phyloP scores from a whole-genome alignment of 495 filamentous ascomycete species.

The Margaritispora aquatica region DNA sequence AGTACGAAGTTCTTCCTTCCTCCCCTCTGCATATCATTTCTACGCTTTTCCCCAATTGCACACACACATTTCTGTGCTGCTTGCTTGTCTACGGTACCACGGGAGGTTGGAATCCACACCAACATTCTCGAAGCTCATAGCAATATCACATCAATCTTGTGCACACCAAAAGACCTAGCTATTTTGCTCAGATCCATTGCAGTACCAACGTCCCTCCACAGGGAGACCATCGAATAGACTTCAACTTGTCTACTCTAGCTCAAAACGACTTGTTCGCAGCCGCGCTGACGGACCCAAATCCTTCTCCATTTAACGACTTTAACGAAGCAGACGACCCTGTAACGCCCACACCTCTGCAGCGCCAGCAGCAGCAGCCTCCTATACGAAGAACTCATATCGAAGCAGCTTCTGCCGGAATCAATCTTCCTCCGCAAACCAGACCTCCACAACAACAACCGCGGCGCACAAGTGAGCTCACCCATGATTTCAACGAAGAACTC shows the following conservation, averaged over 20 bases:
- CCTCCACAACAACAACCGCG: constrained; percentile 5
- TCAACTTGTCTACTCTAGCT: constrained; percentile 20
- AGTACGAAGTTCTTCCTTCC: background rate
- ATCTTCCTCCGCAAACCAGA: constrained; percentile 13
- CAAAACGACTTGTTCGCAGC: constrained; percentile 8
- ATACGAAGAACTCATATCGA: constrained; percentile 24
- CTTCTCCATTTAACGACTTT: constrained; percentile 21
- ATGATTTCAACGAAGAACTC: constrained; percentile 22
- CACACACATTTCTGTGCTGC: background rate
- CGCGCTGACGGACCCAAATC: constrained; percentile 22
- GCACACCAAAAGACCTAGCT: background rate
- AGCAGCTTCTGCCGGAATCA: constrained; percentile 24
- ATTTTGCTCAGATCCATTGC: constrained; percentile 1
- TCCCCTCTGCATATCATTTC: background rate
- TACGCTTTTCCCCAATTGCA: constrained; percentile 5
- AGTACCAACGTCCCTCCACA: background rate
- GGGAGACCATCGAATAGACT: constrained; percentile 7
- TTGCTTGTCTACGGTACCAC: background rate
- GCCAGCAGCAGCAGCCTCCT: constrained; percentile 24
- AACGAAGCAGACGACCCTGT: constrained; percentile 24
- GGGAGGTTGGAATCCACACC: background rate
- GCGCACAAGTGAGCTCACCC: constrained; percentile 7
- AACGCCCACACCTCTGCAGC: constrained; percentile 20
- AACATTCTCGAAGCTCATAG: background rate
- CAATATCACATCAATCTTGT: background rate